Percentiles rank a stretch among this genome's conserved stretches.
Evolutionary conservation across 2,329 filamentous ascomycete genomes (phyloP).

Genomic region (Chrysoporthe deuterocubensis): DNA sequence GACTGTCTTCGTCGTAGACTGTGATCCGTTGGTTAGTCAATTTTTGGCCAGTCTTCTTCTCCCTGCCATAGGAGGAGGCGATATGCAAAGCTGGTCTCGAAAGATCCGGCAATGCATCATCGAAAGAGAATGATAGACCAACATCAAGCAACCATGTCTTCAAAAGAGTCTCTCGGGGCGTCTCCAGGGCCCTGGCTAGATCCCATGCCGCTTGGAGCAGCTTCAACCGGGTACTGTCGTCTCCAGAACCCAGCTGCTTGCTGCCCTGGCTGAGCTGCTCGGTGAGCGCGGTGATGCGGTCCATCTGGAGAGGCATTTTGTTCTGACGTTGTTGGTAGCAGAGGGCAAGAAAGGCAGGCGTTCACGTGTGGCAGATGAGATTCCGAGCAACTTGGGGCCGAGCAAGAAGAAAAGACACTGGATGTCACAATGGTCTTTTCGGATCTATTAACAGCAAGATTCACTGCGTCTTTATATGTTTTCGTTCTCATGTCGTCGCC

Average conservation of each 20-base stretch:
- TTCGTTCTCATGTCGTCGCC: not conserved
- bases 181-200: slow-evolving; percentile 1
- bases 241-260: not conserved
- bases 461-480: not conserved
- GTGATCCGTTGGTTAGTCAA: not conserved
- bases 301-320: slow-evolving; percentile 2
- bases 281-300: not conserved
- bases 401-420: not conserved
- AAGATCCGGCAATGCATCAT: not conserved
- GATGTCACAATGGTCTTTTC: not conserved
- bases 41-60: not conserved
- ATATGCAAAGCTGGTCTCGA: not conserved
- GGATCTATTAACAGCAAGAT: not conserved
- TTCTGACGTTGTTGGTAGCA: not conserved
- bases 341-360: not conserved
- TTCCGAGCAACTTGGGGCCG: not conserved
- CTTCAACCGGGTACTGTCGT: not conserved
- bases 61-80: not conserved
- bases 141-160: slow-evolving; percentile 12
- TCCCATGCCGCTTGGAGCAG: not conserved
- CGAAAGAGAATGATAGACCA: not conserved
- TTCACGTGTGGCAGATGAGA: not conserved
- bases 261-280: slow-evolving; percentile 6
- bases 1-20: slow-evolving; percentile 1
- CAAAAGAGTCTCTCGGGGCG: slow-evolving; percentile 2